Evolutionary conservation across 75 land plant species (phyloP).

Genomic region (Larix kaempferi): DNA sequence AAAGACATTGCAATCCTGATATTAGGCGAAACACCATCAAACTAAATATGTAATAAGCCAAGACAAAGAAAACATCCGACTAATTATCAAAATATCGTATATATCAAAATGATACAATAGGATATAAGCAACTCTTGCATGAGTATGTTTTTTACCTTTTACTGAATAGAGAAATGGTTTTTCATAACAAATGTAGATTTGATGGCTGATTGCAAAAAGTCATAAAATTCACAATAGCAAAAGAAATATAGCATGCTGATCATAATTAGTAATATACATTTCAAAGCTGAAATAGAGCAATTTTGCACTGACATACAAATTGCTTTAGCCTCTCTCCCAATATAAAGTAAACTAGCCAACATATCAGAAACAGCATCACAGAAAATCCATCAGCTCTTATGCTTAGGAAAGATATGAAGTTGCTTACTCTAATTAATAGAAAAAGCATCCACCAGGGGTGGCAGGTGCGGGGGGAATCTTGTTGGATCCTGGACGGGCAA

Average conservation of each 20-base stretch:
- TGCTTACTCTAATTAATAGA: no score
- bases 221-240: background rate
- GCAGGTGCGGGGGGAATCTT: no score
- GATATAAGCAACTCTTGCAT: background rate
- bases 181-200: background rate
- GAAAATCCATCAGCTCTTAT: background rate
- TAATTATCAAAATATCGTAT: background rate
- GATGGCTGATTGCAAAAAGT: background rate
- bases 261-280: background rate
- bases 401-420: background rate
- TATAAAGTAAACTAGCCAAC: background rate
- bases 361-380: background rate
- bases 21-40: background rate
- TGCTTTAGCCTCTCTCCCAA: background rate
- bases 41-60: background rate
- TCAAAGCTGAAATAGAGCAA: background rate
- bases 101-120: background rate
- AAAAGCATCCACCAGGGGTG: no score
- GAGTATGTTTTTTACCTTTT: background rate
- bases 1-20: slow-evolving; percentile 4
- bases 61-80: background rate
- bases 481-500: no score
- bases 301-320: background rate
- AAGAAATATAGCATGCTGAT: background rate
- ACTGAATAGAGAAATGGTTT: background rate